Conservation (phyloP, 129 eudicot genomes). For the Helianthus tuberosus region DNA sequence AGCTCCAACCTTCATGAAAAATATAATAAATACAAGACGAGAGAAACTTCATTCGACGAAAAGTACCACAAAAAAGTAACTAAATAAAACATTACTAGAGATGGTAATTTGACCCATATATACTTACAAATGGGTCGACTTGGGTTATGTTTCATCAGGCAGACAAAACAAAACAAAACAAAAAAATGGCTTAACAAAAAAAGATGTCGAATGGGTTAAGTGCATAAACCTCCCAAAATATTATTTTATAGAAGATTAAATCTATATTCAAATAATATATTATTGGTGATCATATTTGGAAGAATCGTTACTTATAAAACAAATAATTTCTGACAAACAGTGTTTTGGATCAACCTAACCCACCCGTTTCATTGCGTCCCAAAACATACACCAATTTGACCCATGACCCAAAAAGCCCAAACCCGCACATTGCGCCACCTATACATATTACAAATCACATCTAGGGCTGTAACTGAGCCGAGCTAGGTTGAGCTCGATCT, state of each 20-base stretch:
- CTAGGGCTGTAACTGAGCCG: not conserved
- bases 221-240: conserved; percentile 3
- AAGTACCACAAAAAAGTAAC: conserved; percentile 19
- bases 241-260: not conserved
- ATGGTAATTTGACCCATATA: not conserved
- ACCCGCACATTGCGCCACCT: not conserved
- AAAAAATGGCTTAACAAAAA: not conserved
- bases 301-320: not conserved
- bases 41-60: conserved; percentile 1
- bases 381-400: not conserved
- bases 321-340: not conserved
- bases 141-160: not conserved
- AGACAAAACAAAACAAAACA: too few species aligned
- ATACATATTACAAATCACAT: not conserved
- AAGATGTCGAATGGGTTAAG: not conserved
- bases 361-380: too few species aligned
- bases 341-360: conserved; percentile 7
- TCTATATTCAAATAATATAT: not conserved
- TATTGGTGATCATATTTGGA: not conserved
- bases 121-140: not conserved
- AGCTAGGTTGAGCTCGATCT: too few species aligned
- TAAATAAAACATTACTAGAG: not conserved
- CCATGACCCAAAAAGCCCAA: not conserved
- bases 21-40: conserved; percentile 5
- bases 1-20: conserved; percentile 73